A percentile compares a stretch with the other conserved stretches of the same genome.
phyloP scores from a whole-genome alignment of 1,284 basidiomycete genomes.

The Trametes hirsuta region DNA sequence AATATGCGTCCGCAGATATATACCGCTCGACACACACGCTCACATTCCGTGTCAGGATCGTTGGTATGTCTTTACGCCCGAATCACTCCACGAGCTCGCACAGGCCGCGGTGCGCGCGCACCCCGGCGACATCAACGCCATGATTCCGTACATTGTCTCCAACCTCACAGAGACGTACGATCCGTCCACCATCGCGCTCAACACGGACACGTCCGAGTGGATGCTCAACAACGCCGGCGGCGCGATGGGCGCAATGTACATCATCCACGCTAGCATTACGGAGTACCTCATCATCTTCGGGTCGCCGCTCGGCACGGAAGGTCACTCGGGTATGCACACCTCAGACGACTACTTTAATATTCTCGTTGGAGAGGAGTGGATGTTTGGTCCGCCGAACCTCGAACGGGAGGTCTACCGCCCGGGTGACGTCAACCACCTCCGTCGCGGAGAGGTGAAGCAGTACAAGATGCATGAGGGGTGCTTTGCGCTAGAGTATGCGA shows the following conservation, averaged over 20 bases:
- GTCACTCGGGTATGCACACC: slow-evolving; percentile 92
- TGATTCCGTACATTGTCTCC: slow-evolving; percentile 77
- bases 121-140: slow-evolving; percentile 54
- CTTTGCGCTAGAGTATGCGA: slow-evolving; percentile 94
- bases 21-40: background rate
- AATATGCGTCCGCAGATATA: slow-evolving; percentile 8
- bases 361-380: slow-evolving; percentile 91
- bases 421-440: slow-evolving; percentile 85
- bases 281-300: slow-evolving; percentile 97
- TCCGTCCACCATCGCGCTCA: slow-evolving; percentile 56
- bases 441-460: slow-evolving; percentile 87
- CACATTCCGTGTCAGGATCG: slow-evolving; percentile 37
- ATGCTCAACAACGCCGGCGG: slow-evolving; percentile 98
- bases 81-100: slow-evolving; percentile 67
- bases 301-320: slow-evolving; percentile 94
- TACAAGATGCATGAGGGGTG: slow-evolving; percentile 97
- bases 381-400: slow-evolving; percentile 81
- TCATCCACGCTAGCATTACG: slow-evolving; percentile 93
- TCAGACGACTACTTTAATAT: slow-evolving; percentile 99
- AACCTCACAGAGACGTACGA: slow-evolving; percentile 76
- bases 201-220: slow-evolving; percentile 81
- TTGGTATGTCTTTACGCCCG: slow-evolving; percentile 78
- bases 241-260: slow-evolving; percentile 98
- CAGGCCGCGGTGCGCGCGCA: slow-evolving; percentile 42
- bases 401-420: slow-evolving; percentile 84